Conservation (phyloP, 2,329 filamentous ascomycete genomes). For the Coleophoma cylindrospora region DNA sequence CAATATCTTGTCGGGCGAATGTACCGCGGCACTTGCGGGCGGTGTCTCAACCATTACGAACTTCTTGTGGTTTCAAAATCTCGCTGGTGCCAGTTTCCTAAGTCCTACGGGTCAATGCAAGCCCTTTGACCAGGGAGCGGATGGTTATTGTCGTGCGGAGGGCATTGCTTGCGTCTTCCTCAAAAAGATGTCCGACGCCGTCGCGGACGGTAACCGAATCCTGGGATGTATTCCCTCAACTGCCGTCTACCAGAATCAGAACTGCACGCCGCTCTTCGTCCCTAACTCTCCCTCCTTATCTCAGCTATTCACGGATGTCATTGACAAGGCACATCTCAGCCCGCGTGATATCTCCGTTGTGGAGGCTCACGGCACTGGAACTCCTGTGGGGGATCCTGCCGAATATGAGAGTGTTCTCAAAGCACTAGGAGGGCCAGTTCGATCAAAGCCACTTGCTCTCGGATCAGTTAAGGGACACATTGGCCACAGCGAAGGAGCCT, state of each 20-base stretch:
- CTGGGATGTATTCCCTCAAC: constrained; percentile 54
- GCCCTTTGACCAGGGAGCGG: constrained; percentile 37
- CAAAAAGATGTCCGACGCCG: constrained; percentile 40
- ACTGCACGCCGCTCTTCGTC: constrained; percentile 7
- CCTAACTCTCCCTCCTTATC: constrained; percentile 21
- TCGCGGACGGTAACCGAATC: constrained; percentile 40
- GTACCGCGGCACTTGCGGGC: constrained; percentile 14
- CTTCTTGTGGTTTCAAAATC: constrained; percentile 5
- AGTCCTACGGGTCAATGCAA: constrained; percentile 36
- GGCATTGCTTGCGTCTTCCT: constrained; percentile 38
- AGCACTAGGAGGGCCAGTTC: constrained; percentile 5
- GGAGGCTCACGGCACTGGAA: constrained; percentile 31
- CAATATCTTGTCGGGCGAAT: constrained; percentile 17
- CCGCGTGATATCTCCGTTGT: constrained; percentile 3
- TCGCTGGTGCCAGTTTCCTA: constrained; percentile 9
- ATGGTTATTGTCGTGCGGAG: constrained; percentile 47
- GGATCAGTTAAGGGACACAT: constrained; percentile 31
- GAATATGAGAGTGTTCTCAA: constrained; percentile 10
- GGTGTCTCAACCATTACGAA: constrained; percentile 20
- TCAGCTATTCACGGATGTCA: constrained; percentile 1
- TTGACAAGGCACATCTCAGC: constrained; percentile 34
- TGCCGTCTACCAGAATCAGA: constrained; percentile 41
- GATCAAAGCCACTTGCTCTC: not conserved
- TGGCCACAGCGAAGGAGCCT: constrained; percentile 40
- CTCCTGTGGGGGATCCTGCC: constrained; percentile 25